phyloP scores from a whole-genome alignment of 331 rosid species.

The Malus hybrid region DNA sequence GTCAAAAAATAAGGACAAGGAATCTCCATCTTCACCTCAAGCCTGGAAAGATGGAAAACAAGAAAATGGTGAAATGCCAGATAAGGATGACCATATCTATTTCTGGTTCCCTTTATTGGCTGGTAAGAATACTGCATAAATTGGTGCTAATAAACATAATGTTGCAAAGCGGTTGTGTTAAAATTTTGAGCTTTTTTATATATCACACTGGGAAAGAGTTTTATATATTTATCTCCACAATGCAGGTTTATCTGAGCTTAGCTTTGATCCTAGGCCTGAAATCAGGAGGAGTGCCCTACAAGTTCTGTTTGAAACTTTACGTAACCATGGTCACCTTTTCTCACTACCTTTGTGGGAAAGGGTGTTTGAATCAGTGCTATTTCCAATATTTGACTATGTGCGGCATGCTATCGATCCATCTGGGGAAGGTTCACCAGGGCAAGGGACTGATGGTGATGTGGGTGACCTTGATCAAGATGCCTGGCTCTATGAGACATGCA shows the following conservation, averaged over 20 bases:
- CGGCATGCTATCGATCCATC: constrained; percentile 97
- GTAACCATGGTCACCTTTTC: constrained; percentile 96
- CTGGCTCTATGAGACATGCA: constrained; percentile 98
- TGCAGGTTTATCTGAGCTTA: constrained; percentile 96
- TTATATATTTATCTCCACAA: constrained; percentile 2
- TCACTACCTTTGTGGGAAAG: constrained; percentile 91
- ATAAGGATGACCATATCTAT: constrained; percentile 79
- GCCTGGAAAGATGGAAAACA: constrained; percentile 55
- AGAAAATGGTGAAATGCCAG: constrained; percentile 51
- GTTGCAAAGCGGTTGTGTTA: constrained; percentile 5
- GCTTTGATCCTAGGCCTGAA: constrained; percentile 98
- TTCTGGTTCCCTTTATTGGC: constrained; percentile 98
- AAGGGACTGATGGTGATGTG: constrained; percentile 38
- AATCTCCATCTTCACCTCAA: constrained; percentile 50
- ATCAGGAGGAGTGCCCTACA: constrained; percentile 90
- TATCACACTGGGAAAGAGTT: background rate
- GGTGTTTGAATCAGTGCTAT: constrained; percentile 86
- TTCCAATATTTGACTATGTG: constrained; percentile 94
- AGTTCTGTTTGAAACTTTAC: constrained; percentile 83
- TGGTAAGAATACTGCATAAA: constrained; percentile 44
- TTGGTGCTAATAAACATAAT: constrained; percentile 8
- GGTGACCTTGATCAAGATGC: constrained; percentile 92
- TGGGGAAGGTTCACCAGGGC: constrained; percentile 44
- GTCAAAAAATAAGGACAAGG: constrained; percentile 67
- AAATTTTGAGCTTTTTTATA: background rate